phyloP scores from a whole-genome alignment of 352 stramenopile species.

The Albugo candida region DNA sequence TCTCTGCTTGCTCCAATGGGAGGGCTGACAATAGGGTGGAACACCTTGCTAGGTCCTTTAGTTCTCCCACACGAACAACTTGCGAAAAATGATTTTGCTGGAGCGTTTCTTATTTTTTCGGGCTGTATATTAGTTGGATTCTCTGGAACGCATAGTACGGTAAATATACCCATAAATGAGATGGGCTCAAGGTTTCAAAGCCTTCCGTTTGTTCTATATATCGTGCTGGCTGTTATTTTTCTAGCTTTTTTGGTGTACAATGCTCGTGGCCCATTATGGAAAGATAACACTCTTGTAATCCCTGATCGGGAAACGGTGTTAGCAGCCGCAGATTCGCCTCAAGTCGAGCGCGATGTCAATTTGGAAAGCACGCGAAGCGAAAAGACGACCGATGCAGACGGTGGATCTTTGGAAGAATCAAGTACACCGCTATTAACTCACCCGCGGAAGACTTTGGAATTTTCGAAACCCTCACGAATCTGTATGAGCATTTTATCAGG shows the following conservation, averaged over 20 bases:
- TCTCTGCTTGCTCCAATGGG: constrained; percentile 68
- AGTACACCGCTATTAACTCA: too few relatives aligned
- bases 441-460: not conserved
- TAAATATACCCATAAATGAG: constrained; percentile 35
- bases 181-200: constrained; percentile 28
- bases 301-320: too few relatives aligned
- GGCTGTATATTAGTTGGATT: constrained; percentile 57
- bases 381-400: too few relatives aligned
- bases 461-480: constrained; percentile 24
- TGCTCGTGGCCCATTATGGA: too few relatives aligned
- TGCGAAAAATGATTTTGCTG: constrained; percentile 54
- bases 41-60: constrained; percentile 53
- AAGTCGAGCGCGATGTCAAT: too few relatives aligned
- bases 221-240: constrained; percentile 15
- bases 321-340: too few relatives aligned
- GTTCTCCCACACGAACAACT: constrained; percentile 45
- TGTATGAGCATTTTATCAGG: constrained; percentile 41
- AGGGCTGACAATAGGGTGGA: constrained; percentile 65
- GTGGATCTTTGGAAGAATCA: too few relatives aligned
- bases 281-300: too few relatives aligned
- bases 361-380: too few relatives aligned
- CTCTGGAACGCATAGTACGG: constrained; percentile 40
- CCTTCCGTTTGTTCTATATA: constrained; percentile 47
- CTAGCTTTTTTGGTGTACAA: constrained; percentile 16
- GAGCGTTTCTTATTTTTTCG: constrained; percentile 52